Base-by-base conservation (phyloP, 805 yeast genomes). In the Wickerhamomyces subpelliculosus region DNA sequence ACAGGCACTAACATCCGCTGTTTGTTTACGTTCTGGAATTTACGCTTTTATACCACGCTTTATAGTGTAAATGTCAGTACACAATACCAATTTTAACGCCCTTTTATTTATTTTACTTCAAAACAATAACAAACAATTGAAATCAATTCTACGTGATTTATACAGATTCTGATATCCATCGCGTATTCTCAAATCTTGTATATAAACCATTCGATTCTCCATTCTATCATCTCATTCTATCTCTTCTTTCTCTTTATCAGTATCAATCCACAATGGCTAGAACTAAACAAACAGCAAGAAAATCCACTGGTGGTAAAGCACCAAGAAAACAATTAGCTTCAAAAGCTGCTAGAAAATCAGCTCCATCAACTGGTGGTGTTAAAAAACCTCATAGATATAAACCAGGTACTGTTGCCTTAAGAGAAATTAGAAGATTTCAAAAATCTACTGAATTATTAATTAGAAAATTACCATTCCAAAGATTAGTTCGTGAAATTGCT, bases 341-440 rank as follows among this genome's bases (percentile, higher is more conserved):
- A 44, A 84, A 84, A 73, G 94, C 93, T 56, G 94, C 94, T 49
- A 84, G 94, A 83, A 84, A 84, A 63, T 84, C 93, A 28, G 94
- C 94, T 37, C 94, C 94, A 78, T 74, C 86, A 38, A 75, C 88
- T 45, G 93, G 93, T 64, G 94, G 94, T 81, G 93, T 84, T 57
- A 84, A 84, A 80, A 84, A 84, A 68, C 93, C 93, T 48, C 94
- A 84, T 80, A 84, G 95, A 83, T 86, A 85, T 75, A 84, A 84
- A 84, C 95, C 95, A 71, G 95, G 95, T 80, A 85, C 93, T 61
- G 93, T 84, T 60, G 97, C 97, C 47, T 76, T 87, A 65, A 82
- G 95, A 73, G 97, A 90, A 74, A 86, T 93, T 62, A 84, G 96
- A 76, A 83, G 94, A 77, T 90, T 89, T 75, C 97, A 90, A 73